Evolutionary conservation across 129 eudicot species (phyloP).

Genomic region (Chrysanthemum seticuspe): DNA sequence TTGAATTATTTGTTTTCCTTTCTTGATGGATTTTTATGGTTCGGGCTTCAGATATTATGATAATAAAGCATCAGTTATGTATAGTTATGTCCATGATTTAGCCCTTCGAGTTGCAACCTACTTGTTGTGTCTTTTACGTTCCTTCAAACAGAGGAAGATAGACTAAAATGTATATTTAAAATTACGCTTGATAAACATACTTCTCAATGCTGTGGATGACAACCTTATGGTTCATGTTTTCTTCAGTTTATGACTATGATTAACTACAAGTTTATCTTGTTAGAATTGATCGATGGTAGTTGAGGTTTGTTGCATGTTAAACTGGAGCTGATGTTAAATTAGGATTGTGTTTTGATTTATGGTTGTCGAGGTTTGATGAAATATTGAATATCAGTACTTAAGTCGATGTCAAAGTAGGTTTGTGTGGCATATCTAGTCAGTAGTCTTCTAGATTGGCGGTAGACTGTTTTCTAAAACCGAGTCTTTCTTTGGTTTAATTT

Average conservation of each 20-base stretch:
- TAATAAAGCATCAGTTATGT: constrained; percentile 18
- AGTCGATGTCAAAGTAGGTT: not conserved
- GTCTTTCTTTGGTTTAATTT: no score
- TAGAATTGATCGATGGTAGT: not conserved
- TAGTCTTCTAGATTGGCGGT: no score
- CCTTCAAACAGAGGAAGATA: not conserved
- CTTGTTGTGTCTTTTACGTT: not conserved
- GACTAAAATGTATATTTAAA: no score
- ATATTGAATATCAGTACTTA: not conserved
- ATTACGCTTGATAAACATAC: no score
- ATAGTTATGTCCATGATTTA: not conserved
- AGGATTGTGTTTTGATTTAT: not conserved
- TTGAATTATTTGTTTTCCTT: constrained; percentile 5
- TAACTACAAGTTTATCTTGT: not conserved
- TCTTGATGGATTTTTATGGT: constrained; percentile 13
- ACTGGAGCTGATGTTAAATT: no score
- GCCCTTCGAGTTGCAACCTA: not conserved
- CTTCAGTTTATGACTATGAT: no score
- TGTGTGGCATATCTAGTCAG: no score
- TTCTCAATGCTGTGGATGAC: no score
- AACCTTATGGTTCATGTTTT: no score
- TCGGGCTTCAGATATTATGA: constrained; percentile 16
- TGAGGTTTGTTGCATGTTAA: not conserved
- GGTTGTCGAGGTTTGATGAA: not conserved
- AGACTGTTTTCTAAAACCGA: no score